phyloP scores from a whole-genome alignment of 306 rosid species.

The Pterocarpus santalinus region DNA sequence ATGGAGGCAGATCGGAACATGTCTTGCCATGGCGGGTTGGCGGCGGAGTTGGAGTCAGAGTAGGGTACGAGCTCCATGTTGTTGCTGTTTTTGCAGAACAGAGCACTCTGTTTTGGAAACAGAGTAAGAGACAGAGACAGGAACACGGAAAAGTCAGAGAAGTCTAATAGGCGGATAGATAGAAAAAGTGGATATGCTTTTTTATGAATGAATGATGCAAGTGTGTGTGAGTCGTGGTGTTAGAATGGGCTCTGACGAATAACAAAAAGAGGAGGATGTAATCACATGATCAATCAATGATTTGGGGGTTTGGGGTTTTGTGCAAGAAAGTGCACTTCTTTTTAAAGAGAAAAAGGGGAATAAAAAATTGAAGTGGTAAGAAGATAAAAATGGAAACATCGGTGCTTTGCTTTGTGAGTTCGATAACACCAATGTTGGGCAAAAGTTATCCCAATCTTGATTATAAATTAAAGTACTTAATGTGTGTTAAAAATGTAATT shows the following conservation, averaged over 20 bases:
- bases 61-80: conserved; percentile 71
- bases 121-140: neutral
- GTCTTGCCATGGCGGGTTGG: conserved; percentile 75
- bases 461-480: neutral
- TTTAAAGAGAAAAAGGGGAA: too few relatives aligned
- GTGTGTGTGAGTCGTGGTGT: too few relatives aligned
- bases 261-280: neutral
- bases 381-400: neutral
- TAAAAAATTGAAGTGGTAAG: neutral
- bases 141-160: neutral
- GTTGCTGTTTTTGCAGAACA: too few relatives aligned
- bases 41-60: conserved; percentile 55
- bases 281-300: neutral
- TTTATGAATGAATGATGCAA: neutral
- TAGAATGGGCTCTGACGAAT: too few relatives aligned
- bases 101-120: neutral
- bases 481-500: neutral
- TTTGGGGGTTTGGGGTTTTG: neutral
- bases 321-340: neutral
- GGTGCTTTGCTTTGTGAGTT: neutral
- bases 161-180: neutral
- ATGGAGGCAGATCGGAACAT: conserved; percentile 88
- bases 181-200: neutral
- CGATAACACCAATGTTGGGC: neutral
- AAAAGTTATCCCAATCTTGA: neutral